These are phyloP conservation scores for Penicillium goetzii DNA, from an alignment of 495 filamentous ascomycete genomes.

Conservation along the genomic window DNA sequence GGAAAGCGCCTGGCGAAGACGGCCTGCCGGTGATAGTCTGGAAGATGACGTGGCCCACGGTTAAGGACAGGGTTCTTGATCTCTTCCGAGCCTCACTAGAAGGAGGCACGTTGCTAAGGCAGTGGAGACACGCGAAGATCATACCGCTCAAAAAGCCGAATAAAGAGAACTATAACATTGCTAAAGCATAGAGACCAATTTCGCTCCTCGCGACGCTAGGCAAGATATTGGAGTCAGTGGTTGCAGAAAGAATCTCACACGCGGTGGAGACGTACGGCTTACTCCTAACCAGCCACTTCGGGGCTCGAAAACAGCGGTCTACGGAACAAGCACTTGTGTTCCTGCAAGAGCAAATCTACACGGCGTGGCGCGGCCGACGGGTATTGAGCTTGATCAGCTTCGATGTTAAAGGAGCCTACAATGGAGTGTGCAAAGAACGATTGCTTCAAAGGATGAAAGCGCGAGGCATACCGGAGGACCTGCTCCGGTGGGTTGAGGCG, in stretches of 20 bases:
- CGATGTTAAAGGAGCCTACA: conserved; percentile 6
- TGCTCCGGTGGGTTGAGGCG: conserved; percentile 37
- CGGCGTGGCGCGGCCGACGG: conserved; percentile 21
- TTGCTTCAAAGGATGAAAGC: no score
- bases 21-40: no score
- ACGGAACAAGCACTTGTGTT: conserved; percentile 30
- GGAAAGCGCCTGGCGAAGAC: no score
- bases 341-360: conserved; percentile 36
- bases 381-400: conserved; percentile 9
- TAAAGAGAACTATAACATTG: no score
- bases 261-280: conserved; percentile 27
- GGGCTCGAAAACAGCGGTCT: conserved; percentile 20
- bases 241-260: conserved; percentile 34
- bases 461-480: conserved; percentile 32
- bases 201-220: conserved; percentile 36
- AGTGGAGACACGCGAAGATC: no score
- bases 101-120: no score
- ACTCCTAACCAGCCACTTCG: conserved; percentile 15
- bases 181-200: conserved; percentile 31
- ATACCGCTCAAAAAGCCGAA: no score
- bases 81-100: no score
- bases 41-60: no score
- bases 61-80: no score
- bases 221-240: conserved; percentile 34
- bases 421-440: conserved; percentile 16